Conservation (phyloP, 129 eudicot genomes). For the Tagetes erecta region DNA sequence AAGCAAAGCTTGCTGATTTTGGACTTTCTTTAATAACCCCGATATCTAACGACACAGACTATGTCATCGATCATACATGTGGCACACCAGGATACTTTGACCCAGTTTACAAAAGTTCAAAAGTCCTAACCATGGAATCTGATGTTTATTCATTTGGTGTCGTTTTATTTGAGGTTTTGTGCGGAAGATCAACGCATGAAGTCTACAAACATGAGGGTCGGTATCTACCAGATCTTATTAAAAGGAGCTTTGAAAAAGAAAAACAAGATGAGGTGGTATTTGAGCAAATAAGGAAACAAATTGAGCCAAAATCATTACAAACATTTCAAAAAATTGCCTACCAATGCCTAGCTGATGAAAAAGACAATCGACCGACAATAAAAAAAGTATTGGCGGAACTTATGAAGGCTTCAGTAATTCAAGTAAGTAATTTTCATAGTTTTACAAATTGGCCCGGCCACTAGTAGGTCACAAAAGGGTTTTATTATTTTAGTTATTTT, state of each 20-base stretch:
- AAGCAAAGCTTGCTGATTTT: constrained; percentile 16
- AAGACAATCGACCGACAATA: not conserved
- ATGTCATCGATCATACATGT: not conserved
- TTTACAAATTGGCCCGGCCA: no score
- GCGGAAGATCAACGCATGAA: not conserved
- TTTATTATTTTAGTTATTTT: no score
- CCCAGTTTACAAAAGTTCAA: not conserved
- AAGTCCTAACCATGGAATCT: not conserved
- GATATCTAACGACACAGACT: not conserved
- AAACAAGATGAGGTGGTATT: constrained; percentile 1
- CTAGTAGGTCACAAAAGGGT: no score
- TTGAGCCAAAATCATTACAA: not conserved
- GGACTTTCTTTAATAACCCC: not conserved
- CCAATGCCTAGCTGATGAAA: not conserved
- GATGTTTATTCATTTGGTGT: constrained; percentile 11
- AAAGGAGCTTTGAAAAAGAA: not conserved
- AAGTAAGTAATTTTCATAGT: constrained; percentile 2
- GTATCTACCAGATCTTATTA: not conserved
- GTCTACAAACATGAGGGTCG: not conserved
- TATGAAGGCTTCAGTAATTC: not conserved
- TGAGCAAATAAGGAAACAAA: not conserved
- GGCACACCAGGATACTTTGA: not conserved
- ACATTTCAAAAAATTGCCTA: not conserved
- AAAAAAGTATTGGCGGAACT: not conserved
- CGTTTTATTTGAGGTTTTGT: constrained; percentile 1